Evolutionary conservation across 208 protist genomes (phyloP).

Genomic region (Trypanosoma cruzi): DNA sequence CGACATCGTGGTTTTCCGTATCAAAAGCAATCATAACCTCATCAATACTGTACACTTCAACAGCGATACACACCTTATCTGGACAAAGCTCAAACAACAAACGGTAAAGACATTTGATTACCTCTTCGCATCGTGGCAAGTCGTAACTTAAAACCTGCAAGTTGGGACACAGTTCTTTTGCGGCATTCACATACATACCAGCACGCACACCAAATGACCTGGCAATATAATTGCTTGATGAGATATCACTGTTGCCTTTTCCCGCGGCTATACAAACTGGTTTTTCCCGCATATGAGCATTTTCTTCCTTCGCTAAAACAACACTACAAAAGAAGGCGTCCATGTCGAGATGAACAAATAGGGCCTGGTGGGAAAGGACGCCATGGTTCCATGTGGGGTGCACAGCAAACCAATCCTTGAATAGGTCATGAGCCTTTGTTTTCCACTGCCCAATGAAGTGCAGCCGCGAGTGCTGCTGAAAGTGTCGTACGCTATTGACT

Average conservation of each 20-base stretch:
- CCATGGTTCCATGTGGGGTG: conserved; percentile 81
- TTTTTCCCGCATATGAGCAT: conserved; percentile 67
- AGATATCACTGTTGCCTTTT: conserved; percentile 90
- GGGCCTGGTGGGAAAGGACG: conserved; percentile 45
- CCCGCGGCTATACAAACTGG: conserved; percentile 91
- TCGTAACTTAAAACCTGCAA: conserved; percentile 92
- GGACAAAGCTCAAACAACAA: conserved; percentile 76
- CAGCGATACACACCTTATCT: conserved; percentile 48
- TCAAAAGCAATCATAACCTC: conserved; percentile 89
- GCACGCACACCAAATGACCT: conserved; percentile 81
- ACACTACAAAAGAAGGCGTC: conserved; percentile 96
- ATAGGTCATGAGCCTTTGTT: conserved; percentile 69
- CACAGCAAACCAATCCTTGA: conserved; percentile 54
- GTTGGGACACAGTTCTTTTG: conserved; percentile 82
- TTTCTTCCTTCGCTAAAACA: conserved; percentile 77
- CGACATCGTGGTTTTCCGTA: conserved; percentile 46
- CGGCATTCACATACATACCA: conserved; percentile 93
- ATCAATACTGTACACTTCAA: conserved; percentile 91
- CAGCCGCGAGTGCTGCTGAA: conserved; percentile 88
- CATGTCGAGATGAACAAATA: conserved; percentile 94
- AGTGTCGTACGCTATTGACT: conserved; percentile 86
- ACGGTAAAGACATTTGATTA: conserved; percentile 69
- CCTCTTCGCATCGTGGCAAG: conserved; percentile 69
- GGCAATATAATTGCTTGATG: conserved; percentile 93
- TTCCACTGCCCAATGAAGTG: conserved; percentile 96